Conservation (phyloP, 495 filamentous ascomycete genomes). For the Hypomontagnella monticulosa region DNA sequence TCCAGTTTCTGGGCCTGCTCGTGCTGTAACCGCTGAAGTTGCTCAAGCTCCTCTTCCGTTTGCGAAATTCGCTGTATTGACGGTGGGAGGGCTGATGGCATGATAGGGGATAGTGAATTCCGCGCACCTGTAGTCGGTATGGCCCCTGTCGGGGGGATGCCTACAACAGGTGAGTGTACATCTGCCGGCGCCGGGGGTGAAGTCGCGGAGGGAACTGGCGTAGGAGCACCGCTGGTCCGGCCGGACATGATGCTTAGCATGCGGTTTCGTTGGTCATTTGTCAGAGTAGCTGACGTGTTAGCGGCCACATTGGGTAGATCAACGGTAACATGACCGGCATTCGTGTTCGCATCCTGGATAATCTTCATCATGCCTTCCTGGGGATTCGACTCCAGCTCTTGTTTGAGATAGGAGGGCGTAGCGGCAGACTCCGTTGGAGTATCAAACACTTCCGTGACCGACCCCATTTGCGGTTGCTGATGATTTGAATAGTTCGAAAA, state of each 20-base stretch:
- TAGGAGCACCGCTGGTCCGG: constrained; percentile 31
- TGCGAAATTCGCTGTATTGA: constrained; percentile 68
- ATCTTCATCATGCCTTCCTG: constrained; percentile 86
- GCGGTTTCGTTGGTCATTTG: constrained; percentile 77
- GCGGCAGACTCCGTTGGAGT: constrained; percentile 50
- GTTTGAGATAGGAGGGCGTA: constrained; percentile 55
- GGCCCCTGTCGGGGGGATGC: constrained; percentile 39
- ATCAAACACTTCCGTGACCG: constrained; percentile 61
- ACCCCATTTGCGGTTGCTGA: constrained; percentile 50
- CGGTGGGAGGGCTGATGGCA: constrained; percentile 65
- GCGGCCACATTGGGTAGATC: constrained; percentile 82
- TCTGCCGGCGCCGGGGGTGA: constrained; percentile 34
- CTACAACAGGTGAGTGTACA: constrained; percentile 13
- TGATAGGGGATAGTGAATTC: constrained; percentile 61
- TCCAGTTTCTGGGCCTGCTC: constrained; percentile 78
- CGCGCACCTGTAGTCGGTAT: constrained; percentile 47
- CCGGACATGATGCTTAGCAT: constrained; percentile 82
- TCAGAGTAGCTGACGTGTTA: constrained; percentile 74
- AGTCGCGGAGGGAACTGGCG: constrained; percentile 38
- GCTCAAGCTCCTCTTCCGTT: constrained; percentile 77
- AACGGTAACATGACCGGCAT: constrained; percentile 60
- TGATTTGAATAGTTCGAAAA: constrained; percentile 43
- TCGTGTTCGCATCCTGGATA: constrained; percentile 82
- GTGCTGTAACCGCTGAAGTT: constrained; percentile 74
- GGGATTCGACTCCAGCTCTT: constrained; percentile 60